phyloP scores from a whole-genome alignment of 2,329 filamentous ascomycete genomes.

The Xylariaceae sp. region DNA sequence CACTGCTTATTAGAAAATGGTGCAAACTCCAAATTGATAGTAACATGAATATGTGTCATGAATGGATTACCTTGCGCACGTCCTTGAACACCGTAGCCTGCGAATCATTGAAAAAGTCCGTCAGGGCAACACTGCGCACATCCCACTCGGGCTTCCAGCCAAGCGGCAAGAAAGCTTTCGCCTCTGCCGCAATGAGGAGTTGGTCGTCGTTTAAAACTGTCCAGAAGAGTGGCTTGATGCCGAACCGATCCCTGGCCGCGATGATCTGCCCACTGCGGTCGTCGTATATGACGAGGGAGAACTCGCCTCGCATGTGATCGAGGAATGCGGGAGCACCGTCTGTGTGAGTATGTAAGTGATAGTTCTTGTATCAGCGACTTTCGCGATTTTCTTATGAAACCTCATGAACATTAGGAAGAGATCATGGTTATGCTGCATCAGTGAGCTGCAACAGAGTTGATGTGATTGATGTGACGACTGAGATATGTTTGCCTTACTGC shows the following conservation, averaged over 20 bases:
- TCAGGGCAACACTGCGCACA: slow-evolving; percentile 40
- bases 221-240: slow-evolving; percentile 53
- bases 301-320: slow-evolving; percentile 47
- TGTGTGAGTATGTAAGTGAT: background rate
- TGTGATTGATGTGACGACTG: too few relatives aligned
- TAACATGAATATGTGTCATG: too few relatives aligned
- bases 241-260: slow-evolving; percentile 48
- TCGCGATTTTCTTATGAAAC: too few relatives aligned
- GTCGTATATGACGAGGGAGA: slow-evolving; percentile 48
- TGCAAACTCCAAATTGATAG: too few relatives aligned
- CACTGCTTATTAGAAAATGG: too few relatives aligned
- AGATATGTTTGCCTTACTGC: too few relatives aligned
- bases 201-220: slow-evolving; percentile 35
- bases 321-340: slow-evolving; percentile 36
- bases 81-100: slow-evolving; percentile 42
- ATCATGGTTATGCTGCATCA: too few relatives aligned
- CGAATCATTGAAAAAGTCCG: slow-evolving; percentile 29
- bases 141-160: slow-evolving; percentile 51
- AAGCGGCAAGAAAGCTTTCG: slow-evolving; percentile 47
- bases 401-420: too few relatives aligned
- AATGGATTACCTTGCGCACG: slow-evolving; percentile 34
- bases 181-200: slow-evolving; percentile 46
- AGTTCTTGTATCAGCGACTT: too few relatives aligned
- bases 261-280: slow-evolving; percentile 37
- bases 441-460: too few relatives aligned